Percentiles rank a stretch among this genome's conserved stretches.
Evolutionary conservation across 2,329 filamentous ascomycete genomes (phyloP).

Genomic region (Delphinella strobiligena): DNA sequence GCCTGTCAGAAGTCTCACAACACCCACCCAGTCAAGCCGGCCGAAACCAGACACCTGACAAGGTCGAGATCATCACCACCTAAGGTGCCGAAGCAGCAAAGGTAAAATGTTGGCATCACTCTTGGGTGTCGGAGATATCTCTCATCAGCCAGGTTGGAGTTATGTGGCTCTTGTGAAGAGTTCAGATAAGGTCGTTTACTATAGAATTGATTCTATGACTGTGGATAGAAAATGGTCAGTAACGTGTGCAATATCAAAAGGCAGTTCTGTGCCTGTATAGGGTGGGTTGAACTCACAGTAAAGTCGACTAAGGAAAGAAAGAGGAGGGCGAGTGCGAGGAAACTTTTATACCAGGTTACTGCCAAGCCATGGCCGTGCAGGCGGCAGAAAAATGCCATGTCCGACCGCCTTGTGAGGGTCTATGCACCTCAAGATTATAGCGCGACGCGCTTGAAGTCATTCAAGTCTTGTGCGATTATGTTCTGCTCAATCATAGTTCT

Average conservation of each 20-base stretch:
- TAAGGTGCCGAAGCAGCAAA: conserved; percentile 6
- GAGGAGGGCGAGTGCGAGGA: conserved; percentile 8
- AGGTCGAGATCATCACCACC: conserved; percentile 13
- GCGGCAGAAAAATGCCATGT: too few relatives aligned
- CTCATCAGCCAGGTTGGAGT: conserved; percentile 91
- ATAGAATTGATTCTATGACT: conserved; percentile 92
- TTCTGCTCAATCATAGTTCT: too few relatives aligned
- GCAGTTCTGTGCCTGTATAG: too few relatives aligned
- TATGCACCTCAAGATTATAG: too few relatives aligned
- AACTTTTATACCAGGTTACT: conserved; percentile 7
- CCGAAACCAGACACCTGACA: conserved; percentile 11
- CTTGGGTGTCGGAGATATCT: conserved; percentile 71
- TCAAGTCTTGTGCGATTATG: too few relatives aligned
- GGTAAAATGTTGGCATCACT: conserved; percentile 51
- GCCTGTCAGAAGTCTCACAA: conserved; percentile 13
- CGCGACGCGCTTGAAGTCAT: too few relatives aligned
- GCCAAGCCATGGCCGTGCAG: too few relatives aligned
- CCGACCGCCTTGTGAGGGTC: too few relatives aligned
- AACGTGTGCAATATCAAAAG: too few relatives aligned
- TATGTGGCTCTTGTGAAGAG: conserved; percentile 88
- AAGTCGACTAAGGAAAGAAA: conserved; percentile 12
- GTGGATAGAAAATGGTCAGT: conserved; percentile 3
- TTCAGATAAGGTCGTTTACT: conserved; percentile 89
- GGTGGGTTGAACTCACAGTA: conserved; percentile 3
- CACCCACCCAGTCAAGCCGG: conserved; percentile 11